Evolutionary conservation across 257 asterid species (phyloP).

Genomic region (Coffea eugenioides): DNA sequence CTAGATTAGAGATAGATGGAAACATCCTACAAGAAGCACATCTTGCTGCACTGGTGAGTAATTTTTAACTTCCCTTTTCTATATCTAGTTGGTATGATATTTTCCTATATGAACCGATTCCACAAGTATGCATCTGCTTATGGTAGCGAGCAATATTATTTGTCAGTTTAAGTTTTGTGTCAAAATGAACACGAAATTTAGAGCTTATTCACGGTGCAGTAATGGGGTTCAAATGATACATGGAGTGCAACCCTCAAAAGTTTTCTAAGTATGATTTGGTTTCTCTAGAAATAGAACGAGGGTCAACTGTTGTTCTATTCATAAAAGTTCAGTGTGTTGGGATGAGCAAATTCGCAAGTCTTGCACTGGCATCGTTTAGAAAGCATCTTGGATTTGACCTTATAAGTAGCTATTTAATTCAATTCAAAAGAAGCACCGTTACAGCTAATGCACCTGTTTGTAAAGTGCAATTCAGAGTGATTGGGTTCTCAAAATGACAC

Average conservation of each 20-base stretch:
- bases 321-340: background rate
- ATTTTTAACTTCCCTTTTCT: background rate
- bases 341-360: background rate
- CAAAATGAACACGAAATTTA: background rate
- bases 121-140: background rate
- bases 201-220: background rate
- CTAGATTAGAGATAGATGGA: constrained; percentile 90
- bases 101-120: background rate
- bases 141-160: background rate
- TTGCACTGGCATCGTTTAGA: background rate
- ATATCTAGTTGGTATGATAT: background rate
- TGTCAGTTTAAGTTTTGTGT: background rate
- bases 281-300: background rate
- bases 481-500: background rate
- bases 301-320: background rate
- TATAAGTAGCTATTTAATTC: background rate
- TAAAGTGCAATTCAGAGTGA: background rate
- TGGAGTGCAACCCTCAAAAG: background rate
- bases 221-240: background rate
- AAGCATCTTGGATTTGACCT: background rate
- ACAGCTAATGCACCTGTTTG: background rate
- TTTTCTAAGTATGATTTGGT: background rate
- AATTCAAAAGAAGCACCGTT: background rate
- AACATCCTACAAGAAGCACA: constrained; percentile 87
- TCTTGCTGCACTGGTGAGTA: constrained; percentile 80